Percentiles rank a stretch among this genome's conserved stretches.
phyloP scores from a whole-genome alignment of 495 filamentous ascomycete genomes.

The Aspergillus cavernicola region DNA sequence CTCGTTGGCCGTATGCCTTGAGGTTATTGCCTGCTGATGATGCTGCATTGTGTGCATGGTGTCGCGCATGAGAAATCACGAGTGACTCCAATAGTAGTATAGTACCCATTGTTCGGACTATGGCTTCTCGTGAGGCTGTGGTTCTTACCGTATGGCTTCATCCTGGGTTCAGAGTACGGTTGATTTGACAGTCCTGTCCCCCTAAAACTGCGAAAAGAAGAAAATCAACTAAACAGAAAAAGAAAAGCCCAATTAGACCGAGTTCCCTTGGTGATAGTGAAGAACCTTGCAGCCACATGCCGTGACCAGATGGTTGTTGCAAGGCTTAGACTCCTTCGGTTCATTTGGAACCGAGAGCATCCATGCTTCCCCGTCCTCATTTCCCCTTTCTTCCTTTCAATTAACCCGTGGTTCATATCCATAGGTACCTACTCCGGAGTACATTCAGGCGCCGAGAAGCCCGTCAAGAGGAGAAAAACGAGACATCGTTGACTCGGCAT shows the following conservation, averaged over 20 bases:
- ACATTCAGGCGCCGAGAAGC: neutral
- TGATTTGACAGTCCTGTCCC: neutral
- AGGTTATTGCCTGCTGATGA: conserved; percentile 7
- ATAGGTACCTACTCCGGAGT: neutral
- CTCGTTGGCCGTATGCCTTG: neutral
- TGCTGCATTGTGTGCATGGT: conserved; percentile 10
- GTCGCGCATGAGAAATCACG: conserved; percentile 7
- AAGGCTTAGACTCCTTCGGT: conserved; percentile 12
- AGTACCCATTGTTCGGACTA: neutral
- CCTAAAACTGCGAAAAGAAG: neutral
- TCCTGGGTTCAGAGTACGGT: neutral
- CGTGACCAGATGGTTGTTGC: conserved; percentile 6
- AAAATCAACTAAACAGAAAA: neutral
- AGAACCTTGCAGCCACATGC: conserved; percentile 10
- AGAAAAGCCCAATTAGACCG: neutral
- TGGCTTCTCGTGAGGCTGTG: neutral
- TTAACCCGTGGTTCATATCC: neutral
- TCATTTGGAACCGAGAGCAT: conserved; percentile 5
- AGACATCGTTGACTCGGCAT: neutral
- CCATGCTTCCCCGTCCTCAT: neutral
- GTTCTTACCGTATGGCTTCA: neutral
- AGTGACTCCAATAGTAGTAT: neutral
- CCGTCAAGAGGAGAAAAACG: neutral
- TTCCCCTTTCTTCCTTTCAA: neutral
- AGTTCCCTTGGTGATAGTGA: conserved; percentile 6